Evolutionary conservation across 2,329 filamentous ascomycete genomes (phyloP).

Genomic region (Pseudonectria foliicola): DNA sequence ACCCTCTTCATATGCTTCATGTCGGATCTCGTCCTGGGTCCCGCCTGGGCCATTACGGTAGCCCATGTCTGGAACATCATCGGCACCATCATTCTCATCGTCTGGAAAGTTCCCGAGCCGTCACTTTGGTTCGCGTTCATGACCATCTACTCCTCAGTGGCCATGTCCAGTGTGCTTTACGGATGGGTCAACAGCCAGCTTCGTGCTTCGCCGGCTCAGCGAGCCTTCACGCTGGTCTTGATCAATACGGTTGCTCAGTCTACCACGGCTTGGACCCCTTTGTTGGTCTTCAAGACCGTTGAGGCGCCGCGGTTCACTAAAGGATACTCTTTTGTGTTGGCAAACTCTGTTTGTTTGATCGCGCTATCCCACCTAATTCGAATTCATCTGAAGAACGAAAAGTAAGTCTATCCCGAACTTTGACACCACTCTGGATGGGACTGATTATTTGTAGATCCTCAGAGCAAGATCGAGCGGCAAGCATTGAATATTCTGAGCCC

Average conservation of each 20-base stretch:
- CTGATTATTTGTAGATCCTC: too few species aligned
- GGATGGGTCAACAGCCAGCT: slow-evolving; percentile 49
- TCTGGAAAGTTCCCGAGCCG: slow-evolving; percentile 49
- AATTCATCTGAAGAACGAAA: slow-evolving; percentile 14
- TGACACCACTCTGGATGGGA: too few species aligned
- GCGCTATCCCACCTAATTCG: slow-evolving; percentile 18
- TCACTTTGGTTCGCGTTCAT: slow-evolving; percentile 28
- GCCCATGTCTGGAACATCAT: slow-evolving; percentile 44
- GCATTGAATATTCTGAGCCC: too few species aligned
- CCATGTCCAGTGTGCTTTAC: slow-evolving; percentile 48
- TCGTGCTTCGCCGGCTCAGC: slow-evolving; percentile 36
- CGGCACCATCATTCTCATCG: slow-evolving; percentile 44
- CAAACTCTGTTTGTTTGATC: slow-evolving; percentile 26
- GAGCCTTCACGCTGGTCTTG: slow-evolving; percentile 42
- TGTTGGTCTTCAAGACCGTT: slow-evolving; percentile 42
- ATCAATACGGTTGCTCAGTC: slow-evolving; percentile 48
- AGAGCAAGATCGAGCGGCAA: too few species aligned
- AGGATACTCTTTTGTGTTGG: slow-evolving; percentile 32
- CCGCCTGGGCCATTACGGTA: slow-evolving; percentile 47
- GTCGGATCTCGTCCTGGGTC: slow-evolving; percentile 45
- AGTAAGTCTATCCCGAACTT: too few species aligned
- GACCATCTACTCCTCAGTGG: slow-evolving; percentile 40
- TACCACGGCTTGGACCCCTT: slow-evolving; percentile 48
- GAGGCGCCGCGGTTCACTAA: slow-evolving; percentile 37
- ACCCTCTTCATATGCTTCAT: slow-evolving; percentile 46